Evolutionary conservation across 441 rosid genomes (phyloP).

Genomic region (Eugenia klotzschiana): DNA sequence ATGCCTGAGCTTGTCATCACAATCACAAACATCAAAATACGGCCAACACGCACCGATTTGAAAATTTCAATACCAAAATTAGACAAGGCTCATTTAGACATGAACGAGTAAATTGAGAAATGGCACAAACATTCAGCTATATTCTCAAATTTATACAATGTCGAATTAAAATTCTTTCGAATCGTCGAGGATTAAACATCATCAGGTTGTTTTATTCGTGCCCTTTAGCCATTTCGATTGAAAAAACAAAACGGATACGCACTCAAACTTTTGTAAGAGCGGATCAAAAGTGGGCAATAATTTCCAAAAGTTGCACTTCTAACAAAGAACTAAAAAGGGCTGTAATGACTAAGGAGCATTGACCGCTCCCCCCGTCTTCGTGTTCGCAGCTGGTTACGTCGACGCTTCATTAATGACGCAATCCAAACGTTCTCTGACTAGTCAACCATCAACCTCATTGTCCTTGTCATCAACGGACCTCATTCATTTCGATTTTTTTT

Average conservation of each 20-base stretch:
- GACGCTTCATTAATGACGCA: not conserved
- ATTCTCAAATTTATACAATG: not conserved
- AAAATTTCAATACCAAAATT: not conserved
- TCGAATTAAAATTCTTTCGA: not conserved
- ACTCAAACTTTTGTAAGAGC: not conserved
- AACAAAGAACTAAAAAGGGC: not conserved
- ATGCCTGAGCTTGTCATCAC: not conserved
- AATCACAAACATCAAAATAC: not conserved
- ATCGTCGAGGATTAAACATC: not conserved
- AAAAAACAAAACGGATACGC: not conserved
- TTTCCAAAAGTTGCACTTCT: not conserved
- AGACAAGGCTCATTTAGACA: not conserved
- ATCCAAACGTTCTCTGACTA: not conserved
- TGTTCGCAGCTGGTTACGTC: not conserved
- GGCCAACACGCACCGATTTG: no score
- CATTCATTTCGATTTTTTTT: not conserved
- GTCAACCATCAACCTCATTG: not conserved
- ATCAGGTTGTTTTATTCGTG: not conserved
- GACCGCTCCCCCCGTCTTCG: no score
- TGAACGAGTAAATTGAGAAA: accelerated
- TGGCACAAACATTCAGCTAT: accelerated
- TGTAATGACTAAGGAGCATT: not conserved
- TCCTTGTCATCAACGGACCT: no score
- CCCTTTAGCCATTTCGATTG: not conserved
- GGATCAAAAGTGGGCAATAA: not conserved